phyloP scores from a whole-genome alignment of 139 green algal genomes.

The Chlorella sp. region DNA sequence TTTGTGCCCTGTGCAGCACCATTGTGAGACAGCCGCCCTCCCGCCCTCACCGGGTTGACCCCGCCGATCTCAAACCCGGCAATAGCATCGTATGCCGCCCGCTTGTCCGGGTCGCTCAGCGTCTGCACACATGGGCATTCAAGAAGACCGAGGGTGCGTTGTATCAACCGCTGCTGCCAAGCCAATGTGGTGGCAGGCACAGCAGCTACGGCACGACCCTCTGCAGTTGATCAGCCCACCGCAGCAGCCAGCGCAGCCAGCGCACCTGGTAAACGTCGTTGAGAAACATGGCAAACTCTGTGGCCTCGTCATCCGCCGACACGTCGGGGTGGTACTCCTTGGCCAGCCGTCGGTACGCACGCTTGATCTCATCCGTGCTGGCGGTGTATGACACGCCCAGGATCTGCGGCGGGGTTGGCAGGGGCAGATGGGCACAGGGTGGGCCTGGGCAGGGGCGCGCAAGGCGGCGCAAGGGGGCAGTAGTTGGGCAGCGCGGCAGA shows the following conservation, averaged over 20 bases:
- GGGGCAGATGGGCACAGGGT: background rate
- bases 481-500: background rate
- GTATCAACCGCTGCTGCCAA: too few species aligned
- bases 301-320: slow-evolving; percentile 20
- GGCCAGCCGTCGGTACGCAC: slow-evolving; percentile 28
- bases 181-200: too few species aligned
- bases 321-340: slow-evolving; percentile 55
- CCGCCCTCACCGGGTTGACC: slow-evolving; percentile 18
- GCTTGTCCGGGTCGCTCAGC: slow-evolving; percentile 42
- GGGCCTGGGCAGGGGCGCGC: background rate
- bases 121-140: too few species aligned
- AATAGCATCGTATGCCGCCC: slow-evolving; percentile 46
- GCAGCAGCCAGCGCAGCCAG: too few species aligned
- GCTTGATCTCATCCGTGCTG: slow-evolving; percentile 39
- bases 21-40: background rate
- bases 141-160: too few species aligned
- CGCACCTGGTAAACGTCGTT: slow-evolving; percentile 48
- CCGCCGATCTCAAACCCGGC: slow-evolving; percentile 25
- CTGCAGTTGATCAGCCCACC: too few species aligned
- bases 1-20: too few species aligned
- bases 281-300: slow-evolving; percentile 47
- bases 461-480: background rate
- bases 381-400: slow-evolving; percentile 33
- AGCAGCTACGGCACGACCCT: too few species aligned
- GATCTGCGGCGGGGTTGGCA: background rate